Evolutionary conservation across 2,329 filamentous ascomycete genomes (phyloP).

Genomic region (Claviceps fusiformis): DNA sequence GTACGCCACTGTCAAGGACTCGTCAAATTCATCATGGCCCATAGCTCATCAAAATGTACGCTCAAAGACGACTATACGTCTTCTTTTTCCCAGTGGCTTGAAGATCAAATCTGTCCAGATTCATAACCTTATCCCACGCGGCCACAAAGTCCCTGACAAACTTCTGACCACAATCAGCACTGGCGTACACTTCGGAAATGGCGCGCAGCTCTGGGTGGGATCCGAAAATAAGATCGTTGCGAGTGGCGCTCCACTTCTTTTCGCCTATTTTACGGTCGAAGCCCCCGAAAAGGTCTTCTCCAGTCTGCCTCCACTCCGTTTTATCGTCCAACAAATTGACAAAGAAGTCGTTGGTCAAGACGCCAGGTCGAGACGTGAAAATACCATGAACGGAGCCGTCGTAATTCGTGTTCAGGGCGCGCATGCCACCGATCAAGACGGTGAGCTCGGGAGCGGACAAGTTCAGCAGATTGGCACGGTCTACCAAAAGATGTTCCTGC

Average conservation of each 20-base stretch:
- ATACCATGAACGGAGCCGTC: conserved; percentile 56
- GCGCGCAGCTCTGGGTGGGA: conserved; percentile 63
- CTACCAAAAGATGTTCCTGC: conserved; percentile 57
- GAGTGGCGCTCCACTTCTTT: conserved; percentile 57
- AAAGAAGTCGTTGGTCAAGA: conserved; percentile 70
- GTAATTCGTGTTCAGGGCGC: conserved; percentile 55
- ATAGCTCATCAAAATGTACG: not conserved
- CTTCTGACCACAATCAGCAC: conserved; percentile 43
- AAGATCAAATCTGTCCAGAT: conserved; percentile 57
- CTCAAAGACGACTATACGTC: conserved; percentile 9
- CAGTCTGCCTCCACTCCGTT: conserved; percentile 43
- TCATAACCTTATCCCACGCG: conserved; percentile 64
- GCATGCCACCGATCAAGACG: conserved; percentile 58
- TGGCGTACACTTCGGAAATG: conserved; percentile 55
- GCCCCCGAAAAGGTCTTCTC: conserved; percentile 47
- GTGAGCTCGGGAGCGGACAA: conserved; percentile 59
- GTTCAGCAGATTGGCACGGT: conserved; percentile 56
- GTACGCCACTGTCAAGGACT: not conserved
- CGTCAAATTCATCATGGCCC: not conserved
- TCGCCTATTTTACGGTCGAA: conserved; percentile 49
- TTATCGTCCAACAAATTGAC: conserved; percentile 59
- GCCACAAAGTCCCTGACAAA: conserved; percentile 59
- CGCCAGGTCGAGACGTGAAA: conserved; percentile 52
- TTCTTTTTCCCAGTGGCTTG: conserved; percentile 6
- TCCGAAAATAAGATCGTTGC: conserved; percentile 57